A percentile compares a stretch with the other conserved stretches of the same genome.
Conservation (phyloP, 805 yeast genomes). For the Dipodascopsis tothii region DNA sequence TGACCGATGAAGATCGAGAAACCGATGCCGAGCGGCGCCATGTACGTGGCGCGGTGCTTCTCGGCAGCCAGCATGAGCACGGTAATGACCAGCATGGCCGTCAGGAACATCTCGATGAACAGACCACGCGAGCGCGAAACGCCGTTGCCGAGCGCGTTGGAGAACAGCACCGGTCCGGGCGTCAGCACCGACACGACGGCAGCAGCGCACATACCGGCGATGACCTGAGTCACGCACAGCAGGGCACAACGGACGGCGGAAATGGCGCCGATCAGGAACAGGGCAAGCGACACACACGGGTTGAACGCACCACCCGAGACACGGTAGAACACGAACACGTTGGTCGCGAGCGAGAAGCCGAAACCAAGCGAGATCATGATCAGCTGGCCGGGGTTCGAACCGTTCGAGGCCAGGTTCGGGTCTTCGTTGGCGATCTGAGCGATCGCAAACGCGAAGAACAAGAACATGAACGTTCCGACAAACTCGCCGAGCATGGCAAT, state of each 20-base stretch:
- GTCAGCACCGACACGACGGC: constrained; percentile 82
- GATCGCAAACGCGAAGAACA: constrained; percentile 74
- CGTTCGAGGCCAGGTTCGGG: constrained; percentile 32
- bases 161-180: constrained; percentile 67
- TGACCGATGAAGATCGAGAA: constrained; percentile 74
- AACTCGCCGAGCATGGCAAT: constrained; percentile 74
- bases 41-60: constrained; percentile 62
- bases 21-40: constrained; percentile 82
- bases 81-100: constrained; percentile 62
- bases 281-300: constrained; percentile 76
- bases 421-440: constrained; percentile 75
- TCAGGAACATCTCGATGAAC: constrained; percentile 75
- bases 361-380: constrained; percentile 80
- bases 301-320: constrained; percentile 85
- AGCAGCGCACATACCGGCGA: constrained; percentile 89
- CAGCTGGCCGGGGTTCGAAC: constrained; percentile 57
- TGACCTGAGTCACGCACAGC: constrained; percentile 59
- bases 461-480: constrained; percentile 75
- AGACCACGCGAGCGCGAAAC: constrained; percentile 66
- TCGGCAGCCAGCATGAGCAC: constrained; percentile 80
- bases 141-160: constrained; percentile 66
- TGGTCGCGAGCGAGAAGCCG: constrained; percentile 76
- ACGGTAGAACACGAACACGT: constrained; percentile 60
- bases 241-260: constrained; percentile 63
- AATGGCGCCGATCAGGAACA: constrained; percentile 65